Evolutionary conservation across 192 early-diverging fungal genomes (phyloP).

Genomic region (Entomortierella chlamydospora): DNA sequence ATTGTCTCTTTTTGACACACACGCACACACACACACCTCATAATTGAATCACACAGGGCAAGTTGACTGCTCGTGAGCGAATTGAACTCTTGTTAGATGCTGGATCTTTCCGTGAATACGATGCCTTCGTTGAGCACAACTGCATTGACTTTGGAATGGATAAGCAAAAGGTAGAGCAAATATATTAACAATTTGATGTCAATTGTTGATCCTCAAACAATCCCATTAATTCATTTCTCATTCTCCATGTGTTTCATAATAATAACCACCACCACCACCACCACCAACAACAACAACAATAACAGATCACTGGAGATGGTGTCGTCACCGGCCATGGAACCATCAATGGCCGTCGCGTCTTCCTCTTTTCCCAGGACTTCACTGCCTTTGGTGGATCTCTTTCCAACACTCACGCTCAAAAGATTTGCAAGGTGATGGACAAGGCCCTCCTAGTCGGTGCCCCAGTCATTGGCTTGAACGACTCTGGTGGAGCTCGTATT

Average conservation of each 20-base stretch:
- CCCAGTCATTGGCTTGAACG: conserved; percentile 96
- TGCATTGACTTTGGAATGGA: conserved; percentile 94
- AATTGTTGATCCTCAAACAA: background rate
- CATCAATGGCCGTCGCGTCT: conserved; percentile 90
- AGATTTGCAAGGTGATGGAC: conserved; percentile 96
- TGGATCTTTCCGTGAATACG: conserved; percentile 90
- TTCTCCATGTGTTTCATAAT: background rate
- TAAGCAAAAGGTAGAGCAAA: conserved; percentile 68
- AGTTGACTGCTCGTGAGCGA: conserved; percentile 94
- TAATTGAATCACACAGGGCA: conserved; percentile 68
- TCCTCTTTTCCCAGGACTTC: conserved; percentile 94
- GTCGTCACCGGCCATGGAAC: conserved; percentile 97
- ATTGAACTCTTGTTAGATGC: conserved; percentile 86
- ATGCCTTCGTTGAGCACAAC: conserved; percentile 94
- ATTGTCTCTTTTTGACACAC: no score
- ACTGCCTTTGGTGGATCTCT: conserved; percentile 93
- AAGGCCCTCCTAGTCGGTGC: conserved; percentile 91
- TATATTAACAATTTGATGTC: background rate
- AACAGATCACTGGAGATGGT: conserved; percentile 89
- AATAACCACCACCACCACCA: background rate
- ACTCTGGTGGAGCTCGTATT: conserved; percentile 97
- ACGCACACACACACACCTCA: no score
- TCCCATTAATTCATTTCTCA: background rate
- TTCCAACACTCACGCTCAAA: conserved; percentile 88
- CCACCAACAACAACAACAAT: background rate